phyloP scores from a whole-genome alignment of 768 basidiomycete genomes.

The Pilatotrama ljubarskyi region DNA sequence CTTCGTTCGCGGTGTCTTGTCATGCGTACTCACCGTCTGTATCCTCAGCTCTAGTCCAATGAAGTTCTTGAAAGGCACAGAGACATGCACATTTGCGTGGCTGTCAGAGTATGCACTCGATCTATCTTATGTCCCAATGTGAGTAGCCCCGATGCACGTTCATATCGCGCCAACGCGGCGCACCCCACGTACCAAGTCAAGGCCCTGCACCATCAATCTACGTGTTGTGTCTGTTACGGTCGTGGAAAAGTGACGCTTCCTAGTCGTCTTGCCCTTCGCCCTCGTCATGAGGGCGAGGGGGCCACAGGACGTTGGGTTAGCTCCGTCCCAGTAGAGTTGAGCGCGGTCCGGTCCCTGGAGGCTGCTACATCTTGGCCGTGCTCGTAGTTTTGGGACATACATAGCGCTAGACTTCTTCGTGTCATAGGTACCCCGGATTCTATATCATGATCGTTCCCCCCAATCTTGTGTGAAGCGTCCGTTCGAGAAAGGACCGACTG shows the following conservation, averaged over 20 bases:
- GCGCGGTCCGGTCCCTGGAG: slow-evolving; percentile 32
- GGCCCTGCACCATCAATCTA: slow-evolving; percentile 45
- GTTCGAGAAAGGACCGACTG: background rate
- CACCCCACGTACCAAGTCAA: slow-evolving; percentile 64
- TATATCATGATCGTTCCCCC: background rate
- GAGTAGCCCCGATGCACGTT: background rate
- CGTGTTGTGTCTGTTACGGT: slow-evolving; percentile 70
- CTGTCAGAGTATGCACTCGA: no score
- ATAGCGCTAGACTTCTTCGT: slow-evolving; percentile 28
- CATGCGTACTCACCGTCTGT: no score
- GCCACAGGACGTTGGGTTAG: slow-evolving; percentile 42
- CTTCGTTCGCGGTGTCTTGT: no score
- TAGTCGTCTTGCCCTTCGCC: slow-evolving; percentile 43
- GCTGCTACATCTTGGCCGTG: slow-evolving; percentile 35
- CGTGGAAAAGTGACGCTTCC: slow-evolving; percentile 57
- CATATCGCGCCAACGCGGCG: background rate
- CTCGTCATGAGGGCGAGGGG: slow-evolving; percentile 61
- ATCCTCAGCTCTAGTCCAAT: no score
- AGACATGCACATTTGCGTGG: no score
- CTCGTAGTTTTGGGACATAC: slow-evolving; percentile 74
- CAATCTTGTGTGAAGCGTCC: background rate
- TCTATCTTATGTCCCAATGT: background rate
- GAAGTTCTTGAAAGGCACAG: no score
- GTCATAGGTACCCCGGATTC: background rate
- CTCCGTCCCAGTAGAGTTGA: slow-evolving; percentile 67